Base-by-base conservation (phyloP, 2,329 filamentous ascomycete species). In the Teratosphaeria epicoccoides region DNA sequence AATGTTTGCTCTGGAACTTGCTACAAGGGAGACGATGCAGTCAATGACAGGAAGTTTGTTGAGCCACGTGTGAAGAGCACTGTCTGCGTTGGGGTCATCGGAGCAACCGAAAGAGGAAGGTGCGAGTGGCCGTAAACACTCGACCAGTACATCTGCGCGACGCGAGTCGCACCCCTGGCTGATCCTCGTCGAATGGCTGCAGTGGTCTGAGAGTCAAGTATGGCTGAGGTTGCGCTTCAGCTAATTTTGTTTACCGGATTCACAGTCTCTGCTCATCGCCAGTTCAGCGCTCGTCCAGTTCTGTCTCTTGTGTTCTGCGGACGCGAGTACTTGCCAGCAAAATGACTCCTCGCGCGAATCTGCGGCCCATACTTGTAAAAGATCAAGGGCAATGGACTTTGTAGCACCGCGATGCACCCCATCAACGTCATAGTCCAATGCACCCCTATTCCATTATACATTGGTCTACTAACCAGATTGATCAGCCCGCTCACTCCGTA, bases 391-490 rank as follows among this genome's bases (percentile, higher is more conserved):
- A 62, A 40, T 1, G 58, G 59, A 44, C 54, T 52, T 49, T 58
- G 56, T 14, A 61, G 40, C 7, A 55, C 51, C 3, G 57, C 55
- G n/a, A 73, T 53, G 46, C 63, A 66, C 0, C 69, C 71, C 11
- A 73, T 54, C 24, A 70, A 48, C 10, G 68, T 73, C 61, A 73
- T 63, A 4, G 70, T 70, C 63, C 70, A 73, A 53, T 72, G 71
- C 6, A 69, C 65, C 1, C 71, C 70, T 26, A 74, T 59, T 0
- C 62, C 61, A 22, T 65, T 56, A 47, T 70, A 73, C 66, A 73
- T 69, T 0, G 68, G 69, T 10, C 66, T 59, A 7, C 66, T 63
- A 1, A 68, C 69, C 54, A 73, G 63, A 2, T 68, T 65, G 67
- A 74, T 70, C 0, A 66, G 66, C 0, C 70, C 70, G 2, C 70